Base-by-base conservation (phyloP, 148 eudicot genomes). In the Diospyros lotus region DNA sequence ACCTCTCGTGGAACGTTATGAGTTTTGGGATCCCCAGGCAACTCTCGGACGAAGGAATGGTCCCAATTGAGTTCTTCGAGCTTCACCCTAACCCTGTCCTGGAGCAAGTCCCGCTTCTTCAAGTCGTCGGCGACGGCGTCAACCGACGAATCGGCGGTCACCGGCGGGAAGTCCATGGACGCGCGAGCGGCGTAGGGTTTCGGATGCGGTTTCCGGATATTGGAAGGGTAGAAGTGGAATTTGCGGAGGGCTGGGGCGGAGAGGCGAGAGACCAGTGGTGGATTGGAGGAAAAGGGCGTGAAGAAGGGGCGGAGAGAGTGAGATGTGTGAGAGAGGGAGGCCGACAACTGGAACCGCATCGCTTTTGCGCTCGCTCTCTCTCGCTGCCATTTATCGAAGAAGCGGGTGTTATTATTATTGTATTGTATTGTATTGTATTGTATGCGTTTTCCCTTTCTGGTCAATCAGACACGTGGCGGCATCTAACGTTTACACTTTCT, bases 121-220 rank as follows among this genome's bases (percentile, higher is more conserved):
- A 90, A 79, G 69, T 77, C 89, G 43, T 85, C 81, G 58, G 85
- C 51, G 14, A 92, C 74, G 4, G 88, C 82, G 6, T 87, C 90
- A 40, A 89, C 78, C 18, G 78, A 50, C 17, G 60, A 18, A 13
- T 66, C 79, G 66, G 85, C 41, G 46, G 71, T 59, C 6, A 65
- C 58, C 48, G 79, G 72, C 54, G 76, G 65, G 11, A 81, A 71
- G 43, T 87, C 86, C 88, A 85, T 85, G 12, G 87, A 71, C 53
- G 64, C 66, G 72, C 75, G 62, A 72, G 81, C 17, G 51, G 86
- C 38, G 52, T 60, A 59, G 69, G 43, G 81, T 70, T 66, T 63
- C 44, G 28, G 58, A 18, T 5, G 78, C 43, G 58, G 68, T 58
- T 65, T 66, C 13, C 5, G 12, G 60, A 59, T 64, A 15, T 58